These are phyloP conservation scores for Trichoderma afroharzianum DNA, from an alignment of 2,329 filamentous ascomycete genomes.

Conservation along the genomic window DNA sequence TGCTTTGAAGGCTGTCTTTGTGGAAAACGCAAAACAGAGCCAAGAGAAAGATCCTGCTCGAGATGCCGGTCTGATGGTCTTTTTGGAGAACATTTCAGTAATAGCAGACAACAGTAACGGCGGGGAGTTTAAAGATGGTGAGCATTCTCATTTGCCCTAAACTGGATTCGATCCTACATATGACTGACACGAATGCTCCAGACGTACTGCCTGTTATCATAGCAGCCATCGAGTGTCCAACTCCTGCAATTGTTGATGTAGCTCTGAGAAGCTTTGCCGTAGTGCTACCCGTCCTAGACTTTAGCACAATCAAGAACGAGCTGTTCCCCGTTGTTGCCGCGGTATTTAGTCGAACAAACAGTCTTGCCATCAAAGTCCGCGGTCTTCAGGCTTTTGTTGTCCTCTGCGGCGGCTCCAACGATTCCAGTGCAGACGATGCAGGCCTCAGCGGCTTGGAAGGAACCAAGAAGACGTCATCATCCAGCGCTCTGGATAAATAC, in stretches of 20 bases:
- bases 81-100: constrained; percentile 76
- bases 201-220: constrained; percentile 86
- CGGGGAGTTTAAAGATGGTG: constrained; percentile 91
- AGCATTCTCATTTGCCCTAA: constrained; percentile 28
- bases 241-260: constrained; percentile 83
- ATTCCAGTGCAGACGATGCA: constrained; percentile 52
- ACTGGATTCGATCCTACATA: too few species aligned
- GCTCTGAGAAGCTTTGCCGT: constrained; percentile 73
- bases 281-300: constrained; percentile 86
- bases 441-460: constrained; percentile 68
- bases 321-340: constrained; percentile 87
- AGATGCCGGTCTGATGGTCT: constrained; percentile 86
- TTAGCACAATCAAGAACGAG: constrained; percentile 94
- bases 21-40: constrained; percentile 53
- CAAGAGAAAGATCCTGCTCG: constrained; percentile 76
- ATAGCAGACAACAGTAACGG: constrained; percentile 79
- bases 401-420: constrained; percentile 73
- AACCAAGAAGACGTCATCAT: constrained; percentile 61
- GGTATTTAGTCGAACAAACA: constrained; percentile 91
- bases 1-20: constrained; percentile 76
- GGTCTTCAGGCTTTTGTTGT: constrained; percentile 87
- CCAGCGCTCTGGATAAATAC: constrained; percentile 89
- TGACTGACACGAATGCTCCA: constrained; percentile 30
- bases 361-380: constrained; percentile 89
- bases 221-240: constrained; percentile 80